A percentile compares a stretch with the other conserved stretches of the same genome.
Conservation (phyloP, 2,329 filamentous ascomycete genomes). For the Ceratocystis cacaofunesta region DNA sequence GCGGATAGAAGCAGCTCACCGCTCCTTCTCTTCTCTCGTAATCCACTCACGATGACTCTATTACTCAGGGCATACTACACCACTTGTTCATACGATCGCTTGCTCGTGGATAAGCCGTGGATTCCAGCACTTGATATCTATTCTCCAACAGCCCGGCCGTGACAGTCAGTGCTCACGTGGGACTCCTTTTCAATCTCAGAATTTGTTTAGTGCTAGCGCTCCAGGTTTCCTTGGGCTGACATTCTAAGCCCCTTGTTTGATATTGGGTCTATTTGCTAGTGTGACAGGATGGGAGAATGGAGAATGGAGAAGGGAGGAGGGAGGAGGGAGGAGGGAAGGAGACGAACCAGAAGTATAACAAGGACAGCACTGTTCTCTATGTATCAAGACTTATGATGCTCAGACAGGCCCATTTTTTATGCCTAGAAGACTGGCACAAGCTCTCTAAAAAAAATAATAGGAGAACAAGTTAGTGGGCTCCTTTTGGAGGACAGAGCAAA, state of each 20-base stretch:
- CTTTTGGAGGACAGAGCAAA: not conserved
- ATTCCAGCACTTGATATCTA: not conserved
- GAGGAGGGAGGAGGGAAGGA: not conserved
- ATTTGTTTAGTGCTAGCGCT: not conserved
- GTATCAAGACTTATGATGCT: not conserved
- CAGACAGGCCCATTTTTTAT: not conserved
- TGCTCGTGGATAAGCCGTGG: not conserved
- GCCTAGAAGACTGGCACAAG: not conserved
- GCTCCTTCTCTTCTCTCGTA: not conserved
- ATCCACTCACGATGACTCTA: not conserved
- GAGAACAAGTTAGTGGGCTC: not conserved
- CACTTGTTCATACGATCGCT: not conserved
- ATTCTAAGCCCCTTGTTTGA: not conserved
- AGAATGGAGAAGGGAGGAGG: too few species aligned
- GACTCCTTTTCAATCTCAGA: not conserved
- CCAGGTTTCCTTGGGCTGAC: not conserved
- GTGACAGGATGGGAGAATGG: not conserved
- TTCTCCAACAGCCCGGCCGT: not conserved
- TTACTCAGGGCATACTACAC: not conserved
- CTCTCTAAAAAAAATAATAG: not conserved
- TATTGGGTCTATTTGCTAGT: not conserved
- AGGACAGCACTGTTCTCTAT: not conserved
- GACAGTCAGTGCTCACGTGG: not conserved
- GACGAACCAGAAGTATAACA: not conserved
- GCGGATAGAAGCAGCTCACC: not conserved